Evolutionary conservation across 345 rosid species (phyloP), one percentile per base, ranked within the genome.

Genomic region (Nephelium lappaceum): DNA sequence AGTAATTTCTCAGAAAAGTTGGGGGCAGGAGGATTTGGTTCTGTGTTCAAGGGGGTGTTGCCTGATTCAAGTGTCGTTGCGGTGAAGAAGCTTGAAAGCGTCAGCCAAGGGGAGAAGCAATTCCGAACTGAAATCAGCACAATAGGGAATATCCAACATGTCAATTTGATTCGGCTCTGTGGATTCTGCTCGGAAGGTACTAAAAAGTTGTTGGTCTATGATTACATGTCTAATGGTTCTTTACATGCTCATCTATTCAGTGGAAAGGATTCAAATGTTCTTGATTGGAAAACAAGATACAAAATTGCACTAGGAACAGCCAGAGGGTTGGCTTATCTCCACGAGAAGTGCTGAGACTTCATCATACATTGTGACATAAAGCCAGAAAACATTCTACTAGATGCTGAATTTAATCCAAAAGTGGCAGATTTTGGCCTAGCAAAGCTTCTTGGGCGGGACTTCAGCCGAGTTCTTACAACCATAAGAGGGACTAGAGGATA

Each of bases 1-100:
- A 94, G 86, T 82, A 94, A 90, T 79, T 94, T 94, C 88, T 90
- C 93, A 0, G 89, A 91, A 45, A 92, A 87, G 82, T 49, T 92
- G 77, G 98, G 97, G 10, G 95, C 92, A 76, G 97, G 95, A 82
- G 95, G 97, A 60, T 94, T 94, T 36, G 95, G 98, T 76, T 92
- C 94, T 25, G 98, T 92, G 51, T 94, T 94, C 78, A 94, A 90
- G 81, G 97, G 98, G 5, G 73, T 67, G 3, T 80, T 94, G 80
- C 84, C 88, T 0, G 94, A 89, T 81, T 87, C 95, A 42, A 84
- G 85, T 66, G 84, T 79, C 72, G 81, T 94, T 53, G 97, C 94
- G 0, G 95, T 91, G 84, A 94, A 94, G 88, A 91, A 90, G 88
- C 97, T 94, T 5, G 93, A 93, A 62, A 69, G 96, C 83, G 75